Evolutionary conservation across 2,329 filamentous ascomycete species (phyloP).

Genomic region (Dothidotthia symphoricarpi): DNA sequence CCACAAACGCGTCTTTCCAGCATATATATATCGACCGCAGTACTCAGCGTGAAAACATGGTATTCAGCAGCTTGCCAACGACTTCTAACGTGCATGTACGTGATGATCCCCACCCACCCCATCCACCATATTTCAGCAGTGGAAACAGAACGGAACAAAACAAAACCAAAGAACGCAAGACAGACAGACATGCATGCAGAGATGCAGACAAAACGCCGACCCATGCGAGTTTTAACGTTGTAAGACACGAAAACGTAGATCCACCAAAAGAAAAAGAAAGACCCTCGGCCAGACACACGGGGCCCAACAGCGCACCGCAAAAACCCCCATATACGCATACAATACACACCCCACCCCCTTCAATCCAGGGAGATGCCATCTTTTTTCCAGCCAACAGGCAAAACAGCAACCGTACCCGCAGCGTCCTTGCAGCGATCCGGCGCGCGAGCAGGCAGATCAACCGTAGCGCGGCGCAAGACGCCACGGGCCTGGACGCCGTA

Average conservation of each 20-base stretch:
- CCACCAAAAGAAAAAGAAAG: neutral
- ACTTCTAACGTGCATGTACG: too few relatives aligned
- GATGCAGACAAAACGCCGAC: slow-evolving; percentile 4
- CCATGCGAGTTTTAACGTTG: neutral
- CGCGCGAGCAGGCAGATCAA: slow-evolving; percentile 64
- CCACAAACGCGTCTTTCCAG: too few relatives aligned
- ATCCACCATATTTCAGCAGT: neutral
- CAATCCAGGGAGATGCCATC: slow-evolving; percentile 22
- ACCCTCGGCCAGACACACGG: neutral
- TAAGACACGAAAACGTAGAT: neutral
- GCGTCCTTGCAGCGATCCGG: slow-evolving; percentile 25
- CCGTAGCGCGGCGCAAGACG: slow-evolving; percentile 65
- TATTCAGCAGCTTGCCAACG: too few relatives aligned
- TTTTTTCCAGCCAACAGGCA: slow-evolving; percentile 35
- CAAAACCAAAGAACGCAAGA: neutral
- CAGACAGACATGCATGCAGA: neutral
- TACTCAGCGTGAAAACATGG: too few relatives aligned
- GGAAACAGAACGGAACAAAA: neutral
- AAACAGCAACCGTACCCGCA: slow-evolving; percentile 30
- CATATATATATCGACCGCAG: too few relatives aligned
- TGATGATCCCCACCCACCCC: neutral
- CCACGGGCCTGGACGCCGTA: slow-evolving; percentile 77
- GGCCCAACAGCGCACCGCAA: neutral
- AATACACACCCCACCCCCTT: neutral
- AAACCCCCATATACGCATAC: too few relatives aligned